Percentiles rank a stretch among this genome's conserved stretches.
Evolutionary conservation across 2,329 filamentous ascomycete genomes (phyloP).

Genomic region (Thelonectria discophora): DNA sequence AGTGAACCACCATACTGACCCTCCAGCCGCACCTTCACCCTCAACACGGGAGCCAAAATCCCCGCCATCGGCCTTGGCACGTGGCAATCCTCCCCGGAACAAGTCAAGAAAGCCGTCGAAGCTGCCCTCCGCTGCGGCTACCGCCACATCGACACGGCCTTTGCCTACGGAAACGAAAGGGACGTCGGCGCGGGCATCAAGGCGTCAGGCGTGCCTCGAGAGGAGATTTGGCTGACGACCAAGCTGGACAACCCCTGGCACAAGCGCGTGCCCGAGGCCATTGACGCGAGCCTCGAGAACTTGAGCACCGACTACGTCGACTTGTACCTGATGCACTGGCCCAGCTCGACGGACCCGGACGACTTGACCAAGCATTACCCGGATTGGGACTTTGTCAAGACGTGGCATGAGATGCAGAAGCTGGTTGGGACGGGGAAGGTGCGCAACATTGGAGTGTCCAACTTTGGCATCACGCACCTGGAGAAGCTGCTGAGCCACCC

Average conservation of each 20-base stretch:
- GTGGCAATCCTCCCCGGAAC: conserved; percentile 77
- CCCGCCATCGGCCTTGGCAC: conserved; percentile 80
- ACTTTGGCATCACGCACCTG: conserved; percentile 83
- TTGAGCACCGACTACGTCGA: conserved; percentile 73
- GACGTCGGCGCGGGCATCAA: conserved; percentile 73
- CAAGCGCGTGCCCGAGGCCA: conserved; percentile 70
- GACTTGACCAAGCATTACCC: conserved; percentile 73
- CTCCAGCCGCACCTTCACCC: conserved; percentile 62
- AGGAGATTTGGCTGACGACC: conserved; percentile 77
- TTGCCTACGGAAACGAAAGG: conserved; percentile 80
- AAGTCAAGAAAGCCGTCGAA: conserved; percentile 77
- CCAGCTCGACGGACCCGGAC: conserved; percentile 68
- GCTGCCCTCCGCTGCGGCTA: conserved; percentile 74
- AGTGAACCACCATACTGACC: background rate
- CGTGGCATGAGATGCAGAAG: conserved; percentile 79
- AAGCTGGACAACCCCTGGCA: conserved; percentile 87
- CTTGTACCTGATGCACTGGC: conserved; percentile 79
- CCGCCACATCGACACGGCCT: conserved; percentile 79
- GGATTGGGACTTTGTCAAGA: conserved; percentile 86
- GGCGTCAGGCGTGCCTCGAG: conserved; percentile 70
- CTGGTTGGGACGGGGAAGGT: conserved; percentile 75
- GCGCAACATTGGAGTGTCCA: conserved; percentile 84
- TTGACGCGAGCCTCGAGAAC: conserved; percentile 67
- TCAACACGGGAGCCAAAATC: conserved; percentile 82
- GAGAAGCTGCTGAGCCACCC: conserved; percentile 77